Base-by-base conservation (phyloP, 192 early-diverging fungal species). In the Kappamyces sp. region DNA sequence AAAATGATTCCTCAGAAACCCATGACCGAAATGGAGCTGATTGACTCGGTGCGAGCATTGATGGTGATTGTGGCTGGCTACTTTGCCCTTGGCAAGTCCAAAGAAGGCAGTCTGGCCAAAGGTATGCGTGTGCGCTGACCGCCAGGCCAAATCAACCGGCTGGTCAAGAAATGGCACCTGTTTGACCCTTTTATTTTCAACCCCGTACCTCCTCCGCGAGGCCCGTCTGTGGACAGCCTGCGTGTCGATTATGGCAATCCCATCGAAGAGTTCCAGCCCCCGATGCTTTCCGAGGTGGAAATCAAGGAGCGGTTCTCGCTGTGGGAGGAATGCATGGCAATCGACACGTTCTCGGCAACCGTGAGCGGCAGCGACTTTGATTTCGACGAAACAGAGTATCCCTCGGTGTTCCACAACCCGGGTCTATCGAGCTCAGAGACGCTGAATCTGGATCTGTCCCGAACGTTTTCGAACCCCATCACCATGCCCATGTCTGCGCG, bases 281-380 rank as follows among this genome's bases (percentile, higher is more conserved):
- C 53, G 31, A 54, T 43, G 6, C 36, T 54, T 15, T 54, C 53
- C 2, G 53, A 54, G 41, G 55, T 45, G 30, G 55, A 58, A 58
- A 45, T 31, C 3, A 31, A 58, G 8, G 55, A 58, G 30, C 8
- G 55, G 47, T 58, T 58, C 30, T 45, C 36, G 9, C 40, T 58
- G n/a, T 58, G 55, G 55, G 41, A 31, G 47, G 30, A 31, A 1
- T 38, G 30, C 22, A 11, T 58, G 42, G 55, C 55, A 2, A 43
- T 58, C 0, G 55, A 58, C 31, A 58, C 55, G 31, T 58, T 36
- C 31, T 31, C 36, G 4, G 41, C 53, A 39, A 54, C 45, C 40
- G 34, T 32, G 2, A 43, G 40, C 1, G 53, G 53, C 4, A 38
- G 45, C 5, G 5, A 39, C 22, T 54, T 54, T 54, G 31, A 43